Base-by-base conservation (phyloP, 768 basidiomycete genomes). In the Russula sp. region DNA sequence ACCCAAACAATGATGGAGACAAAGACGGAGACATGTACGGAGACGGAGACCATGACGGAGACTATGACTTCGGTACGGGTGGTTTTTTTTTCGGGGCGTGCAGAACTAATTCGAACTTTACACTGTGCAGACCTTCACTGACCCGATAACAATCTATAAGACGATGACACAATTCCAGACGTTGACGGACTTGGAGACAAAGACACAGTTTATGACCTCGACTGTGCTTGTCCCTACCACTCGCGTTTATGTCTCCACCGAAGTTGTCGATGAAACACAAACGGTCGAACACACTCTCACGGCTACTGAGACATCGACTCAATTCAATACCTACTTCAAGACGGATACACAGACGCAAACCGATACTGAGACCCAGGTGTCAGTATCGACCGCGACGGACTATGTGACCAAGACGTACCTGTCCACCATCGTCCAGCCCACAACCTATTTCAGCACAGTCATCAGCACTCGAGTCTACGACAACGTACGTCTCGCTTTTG, bases 191-290 rank as follows among this genome's bases (percentile, higher is more conserved):
- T 1, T 58, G 18, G 38, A 64, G 34, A 69, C 68, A 3, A 46
- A 18, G 34, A 69, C 74, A 14, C 67, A 72, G 53, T 50, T 69
- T 48, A 66, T 71, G 69, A 85, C 84, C 3, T 82, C 81, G 8
- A 77, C 82, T 26, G 74, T 83, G 73, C 74, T 82, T 38, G 76
- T 84, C 49, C 85, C 85, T 53, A 88, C 87, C 30, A 88, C 86
- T 14, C 80, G 81, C 53, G 79, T 87, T 54, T 88, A 81, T 80
- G 80, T 85, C 44, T 87, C 67, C 36, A 79, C 79, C 64, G 69
- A 75, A 76, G 79, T 77, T 28, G 48, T 84, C 55, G 83, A 86
- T 67, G 78, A 84, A 71, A 86, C 84, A 52, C 83, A 83, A 16
- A n/a, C n/a, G n/a, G n/a, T n/a, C n/a, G 59, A 67, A 32, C 68